These are phyloP conservation scores for Tetrahymena borealis DNA, from an alignment of 73 alveolate genomes.

Conservation along the genomic window DNA sequence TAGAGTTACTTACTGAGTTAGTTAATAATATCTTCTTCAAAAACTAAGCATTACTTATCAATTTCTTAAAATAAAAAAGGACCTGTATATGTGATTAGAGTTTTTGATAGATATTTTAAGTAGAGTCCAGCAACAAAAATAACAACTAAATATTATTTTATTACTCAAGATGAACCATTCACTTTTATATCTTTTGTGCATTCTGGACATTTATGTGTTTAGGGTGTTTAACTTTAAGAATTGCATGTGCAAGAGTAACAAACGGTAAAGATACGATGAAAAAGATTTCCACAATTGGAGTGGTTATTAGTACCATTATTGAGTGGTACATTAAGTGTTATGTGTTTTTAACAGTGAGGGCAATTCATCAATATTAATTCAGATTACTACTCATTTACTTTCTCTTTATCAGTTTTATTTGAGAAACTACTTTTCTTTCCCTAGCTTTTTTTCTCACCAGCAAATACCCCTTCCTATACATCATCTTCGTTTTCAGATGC, in stretches of 20 bases:
- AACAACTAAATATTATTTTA: not conserved
- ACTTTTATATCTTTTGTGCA: not conserved
- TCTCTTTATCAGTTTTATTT: not conserved
- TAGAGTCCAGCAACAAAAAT: not conserved
- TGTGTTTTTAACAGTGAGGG: not conserved
- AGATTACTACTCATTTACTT: not conserved
- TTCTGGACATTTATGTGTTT: not conserved
- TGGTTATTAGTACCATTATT: not conserved
- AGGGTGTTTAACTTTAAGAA: not conserved
- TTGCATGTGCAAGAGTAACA: not conserved
- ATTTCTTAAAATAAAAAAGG: no score
- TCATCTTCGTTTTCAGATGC: not conserved
- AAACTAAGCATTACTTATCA: no score
- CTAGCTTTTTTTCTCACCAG: not conserved
- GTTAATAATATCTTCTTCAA: no score
- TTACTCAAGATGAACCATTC: no score
- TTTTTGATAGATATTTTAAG: not conserved
- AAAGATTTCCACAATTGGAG: not conserved
- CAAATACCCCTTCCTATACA: not conserved
- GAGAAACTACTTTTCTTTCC: not conserved
- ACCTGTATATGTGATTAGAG: no score
- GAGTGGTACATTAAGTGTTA: not conserved
- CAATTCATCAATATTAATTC: not conserved
- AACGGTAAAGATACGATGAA: not conserved
- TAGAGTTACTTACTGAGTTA: no score